phyloP scores from a whole-genome alignment of 2,329 filamentous ascomycete genomes.

The Westerdykella aurantiaca region DNA sequence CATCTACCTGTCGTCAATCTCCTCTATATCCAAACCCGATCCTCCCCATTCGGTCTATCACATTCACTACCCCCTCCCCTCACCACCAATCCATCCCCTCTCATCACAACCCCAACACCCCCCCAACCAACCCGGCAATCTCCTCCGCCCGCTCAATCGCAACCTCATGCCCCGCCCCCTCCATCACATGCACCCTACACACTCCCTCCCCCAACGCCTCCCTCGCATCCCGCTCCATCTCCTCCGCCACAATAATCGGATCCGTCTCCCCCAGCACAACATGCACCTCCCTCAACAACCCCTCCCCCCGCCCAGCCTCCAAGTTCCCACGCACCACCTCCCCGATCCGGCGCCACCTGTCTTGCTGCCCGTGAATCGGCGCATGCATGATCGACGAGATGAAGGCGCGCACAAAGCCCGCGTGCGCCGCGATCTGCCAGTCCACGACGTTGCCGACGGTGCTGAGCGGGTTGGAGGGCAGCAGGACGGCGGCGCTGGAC shows the following conservation, averaged over 20 bases:
- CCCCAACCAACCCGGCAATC: conserved; percentile 50
- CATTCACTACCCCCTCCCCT: too few species aligned
- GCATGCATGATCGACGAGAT: conserved; percentile 64
- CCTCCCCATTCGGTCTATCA: background rate
- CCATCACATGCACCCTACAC: conserved; percentile 51
- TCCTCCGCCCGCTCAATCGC: conserved; percentile 57
- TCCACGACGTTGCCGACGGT: conserved; percentile 58
- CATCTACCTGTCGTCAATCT: background rate
- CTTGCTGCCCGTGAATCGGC: conserved; percentile 60
- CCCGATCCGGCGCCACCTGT: conserved; percentile 56
- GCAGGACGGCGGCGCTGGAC: conserved; percentile 37
- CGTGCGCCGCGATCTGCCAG: conserved; percentile 64
- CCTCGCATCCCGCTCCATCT: conserved; percentile 57
- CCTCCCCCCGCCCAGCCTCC: conserved; percentile 26
- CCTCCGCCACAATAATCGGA: conserved; percentile 59
- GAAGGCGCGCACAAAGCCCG: conserved; percentile 64
- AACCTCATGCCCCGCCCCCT: conserved; percentile 62
- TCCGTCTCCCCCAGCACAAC: conserved; percentile 63
- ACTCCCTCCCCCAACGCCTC: conserved; percentile 53
- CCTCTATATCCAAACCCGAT: background rate
- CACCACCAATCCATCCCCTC: background rate
- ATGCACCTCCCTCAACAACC: conserved; percentile 48
- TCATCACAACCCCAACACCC: conserved; percentile 32
- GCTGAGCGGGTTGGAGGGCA: conserved; percentile 47
- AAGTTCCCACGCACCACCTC: conserved; percentile 15